Base-by-base conservation (phyloP, 441 rosid genomes). In the Macaranga tanarius region DNA sequence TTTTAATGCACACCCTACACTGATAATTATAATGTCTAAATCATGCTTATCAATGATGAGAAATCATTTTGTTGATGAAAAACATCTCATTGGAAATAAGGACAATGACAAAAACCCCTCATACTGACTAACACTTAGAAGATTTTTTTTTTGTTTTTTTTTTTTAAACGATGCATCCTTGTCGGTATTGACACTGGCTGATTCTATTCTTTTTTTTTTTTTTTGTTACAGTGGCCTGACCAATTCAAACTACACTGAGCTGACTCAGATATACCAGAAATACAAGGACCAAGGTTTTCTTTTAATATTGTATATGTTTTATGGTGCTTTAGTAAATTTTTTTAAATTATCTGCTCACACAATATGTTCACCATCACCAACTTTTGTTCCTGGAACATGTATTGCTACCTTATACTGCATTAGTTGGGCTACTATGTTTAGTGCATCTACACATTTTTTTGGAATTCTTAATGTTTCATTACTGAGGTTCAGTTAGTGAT, bases 201-300 rank as follows among this genome's bases (percentile, higher is more conserved):
- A 3, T 78, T n/a, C n/a, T n/a, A n/a, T n/a, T n/a, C n/a, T n/a
- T 31, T 48, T 26, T 77, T n/a, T 63, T 74, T 20, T 20, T 62
- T 82, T 82, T 28, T 70, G 34, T 25, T 65, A 77, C 87, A 92
- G 99, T 87, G 98, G 96, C 69, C 79, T 95, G 78, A 91, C 98
- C 23, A 83, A 92, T 45, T 86, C 90, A 3, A 92, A 92, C 86
- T 95, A 92, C 89, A 91, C 91, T 81, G 98, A 92, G 75, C 75
- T 95, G 84, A 90, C 92, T 80, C 77, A 86, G 79, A 67, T 92
- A 84, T 90, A 90, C 79, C 84, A 88, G 73, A 94, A 88, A 50
- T 87, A 90, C 97, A 92, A 86, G 83, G 75, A 83, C 47, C 84
- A 90, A 79, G 99, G 99, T 94, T 55, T 12, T 64, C 51, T 15